Conservation (phyloP, 305 asterid genomes). For the Fraxinus sp. region DNA sequence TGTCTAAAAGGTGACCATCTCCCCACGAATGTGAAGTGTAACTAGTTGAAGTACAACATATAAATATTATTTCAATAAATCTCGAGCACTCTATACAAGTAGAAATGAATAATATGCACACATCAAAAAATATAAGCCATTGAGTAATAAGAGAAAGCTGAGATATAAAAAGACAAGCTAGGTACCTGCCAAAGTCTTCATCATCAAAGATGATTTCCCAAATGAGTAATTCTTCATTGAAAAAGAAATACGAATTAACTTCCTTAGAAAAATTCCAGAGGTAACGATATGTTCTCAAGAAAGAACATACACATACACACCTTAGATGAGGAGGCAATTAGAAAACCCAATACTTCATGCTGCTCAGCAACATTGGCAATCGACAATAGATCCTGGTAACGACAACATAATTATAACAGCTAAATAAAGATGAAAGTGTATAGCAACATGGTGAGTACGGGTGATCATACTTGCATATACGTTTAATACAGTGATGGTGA, state of each 20-base stretch:
- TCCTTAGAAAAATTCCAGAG: not conserved
- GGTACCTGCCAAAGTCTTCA: conserved; percentile 79
- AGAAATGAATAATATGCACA: conserved; percentile 8
- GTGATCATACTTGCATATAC: conserved; percentile 67
- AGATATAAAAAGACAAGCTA: conserved; percentile 23
- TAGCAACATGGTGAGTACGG: conserved; percentile 11
- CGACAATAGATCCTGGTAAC: conserved; percentile 71
- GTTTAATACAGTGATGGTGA: conserved; percentile 84
- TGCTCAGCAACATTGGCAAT: conserved; percentile 95
- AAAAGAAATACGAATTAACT: conserved; percentile 20
- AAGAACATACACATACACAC: conserved; percentile 32
- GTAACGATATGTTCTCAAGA: conserved; percentile 2
- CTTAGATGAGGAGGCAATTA: conserved; percentile 68
- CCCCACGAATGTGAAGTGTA: too few species aligned
- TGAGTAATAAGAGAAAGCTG: conserved; percentile 9
- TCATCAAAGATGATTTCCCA: conserved; percentile 77
- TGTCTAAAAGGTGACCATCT: too few species aligned
- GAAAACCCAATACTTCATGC: conserved; percentile 95
- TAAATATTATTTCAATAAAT: conserved; percentile 1
- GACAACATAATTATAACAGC: conserved; percentile 22
- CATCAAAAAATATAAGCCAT: not conserved
- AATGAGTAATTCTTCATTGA: conserved; percentile 71
- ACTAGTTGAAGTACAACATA: not conserved
- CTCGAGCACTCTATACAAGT: not conserved
- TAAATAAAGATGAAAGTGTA: too few species aligned